Evolutionary conservation across 768 basidiomycete species (phyloP).

Genomic region (Trametes villosa): DNA sequence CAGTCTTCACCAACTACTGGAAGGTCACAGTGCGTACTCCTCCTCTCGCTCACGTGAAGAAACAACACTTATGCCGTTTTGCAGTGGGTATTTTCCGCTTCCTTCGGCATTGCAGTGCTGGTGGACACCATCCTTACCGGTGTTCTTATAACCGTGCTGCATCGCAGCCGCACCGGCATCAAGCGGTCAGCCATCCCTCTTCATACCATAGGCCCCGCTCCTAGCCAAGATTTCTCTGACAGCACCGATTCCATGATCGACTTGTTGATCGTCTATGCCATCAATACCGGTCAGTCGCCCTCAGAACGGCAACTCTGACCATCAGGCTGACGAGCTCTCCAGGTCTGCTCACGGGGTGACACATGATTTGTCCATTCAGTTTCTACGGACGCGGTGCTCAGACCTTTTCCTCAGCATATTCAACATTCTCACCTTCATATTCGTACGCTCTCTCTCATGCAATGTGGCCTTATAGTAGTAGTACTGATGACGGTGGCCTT

Average conservation of each 20-base stretch:
- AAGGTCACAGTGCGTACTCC: not conserved
- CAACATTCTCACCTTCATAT: not conserved
- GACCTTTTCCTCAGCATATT: too few relatives aligned
- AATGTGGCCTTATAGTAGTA: not conserved
- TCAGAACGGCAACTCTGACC: not conserved
- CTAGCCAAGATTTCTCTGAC: not conserved
- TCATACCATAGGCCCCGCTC: too few relatives aligned
- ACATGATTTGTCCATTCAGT: not conserved
- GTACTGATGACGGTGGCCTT: not conserved
- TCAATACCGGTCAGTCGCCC: not conserved
- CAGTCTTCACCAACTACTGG: not conserved
- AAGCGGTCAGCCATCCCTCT: too few relatives aligned
- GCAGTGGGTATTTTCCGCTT: not conserved
- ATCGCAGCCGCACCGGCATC: not conserved
- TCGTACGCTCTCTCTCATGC: not conserved
- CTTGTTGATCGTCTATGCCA: not conserved
- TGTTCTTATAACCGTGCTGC: not conserved
- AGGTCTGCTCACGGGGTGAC: not conserved
- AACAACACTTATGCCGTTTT: not conserved
- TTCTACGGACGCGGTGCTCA: not conserved
- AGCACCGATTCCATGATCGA: slow-evolving; percentile 3
- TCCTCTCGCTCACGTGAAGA: not conserved
- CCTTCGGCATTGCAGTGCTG: not conserved
- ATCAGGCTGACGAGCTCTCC: not conserved
- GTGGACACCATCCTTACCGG: slow-evolving; percentile 2